phyloP scores from a whole-genome alignment of 768 basidiomycete species.

The Trichaptum fuscoviolaceum region DNA sequence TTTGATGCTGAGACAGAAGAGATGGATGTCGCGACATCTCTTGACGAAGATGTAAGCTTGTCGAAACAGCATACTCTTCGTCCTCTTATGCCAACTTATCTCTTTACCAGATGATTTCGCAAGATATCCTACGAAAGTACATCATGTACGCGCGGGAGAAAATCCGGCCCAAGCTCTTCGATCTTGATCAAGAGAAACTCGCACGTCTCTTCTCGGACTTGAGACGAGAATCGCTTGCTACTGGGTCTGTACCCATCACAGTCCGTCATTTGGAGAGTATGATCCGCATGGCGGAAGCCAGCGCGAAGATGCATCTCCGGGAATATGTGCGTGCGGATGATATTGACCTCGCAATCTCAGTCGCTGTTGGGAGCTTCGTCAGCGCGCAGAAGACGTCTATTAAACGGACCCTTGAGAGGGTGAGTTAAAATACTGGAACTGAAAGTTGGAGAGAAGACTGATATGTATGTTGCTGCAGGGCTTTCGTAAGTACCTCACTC shows the following conservation, averaged over 20 bases:
- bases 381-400: conserved; percentile 97
- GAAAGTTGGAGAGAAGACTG: background rate
- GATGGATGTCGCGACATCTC: conserved; percentile 82
- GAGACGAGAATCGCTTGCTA: conserved; percentile 91
- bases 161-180: conserved; percentile 87
- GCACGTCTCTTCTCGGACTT: conserved; percentile 92
- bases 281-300: conserved; percentile 99
- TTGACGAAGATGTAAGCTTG: conserved; percentile 82
- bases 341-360: conserved; percentile 95
- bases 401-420: conserved; percentile 95
- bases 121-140: conserved; percentile 94
- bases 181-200: conserved; percentile 94
- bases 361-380: conserved; percentile 92
- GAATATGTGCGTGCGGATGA: conserved; percentile 96
- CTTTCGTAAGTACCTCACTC: conserved; percentile 96
- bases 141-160: conserved; percentile 98
- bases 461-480: conserved; percentile 42
- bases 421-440: conserved; percentile 32
- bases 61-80: conserved; percentile 6
- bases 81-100: background rate
- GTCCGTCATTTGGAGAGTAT: conserved; percentile 97
- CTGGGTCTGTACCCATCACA: conserved; percentile 98
- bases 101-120: conserved; percentile 77
- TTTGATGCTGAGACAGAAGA: conserved; percentile 87
- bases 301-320: conserved; percentile 95